Conservation (phyloP, 179 eudicot genomes). For the Silene coronaria region DNA sequence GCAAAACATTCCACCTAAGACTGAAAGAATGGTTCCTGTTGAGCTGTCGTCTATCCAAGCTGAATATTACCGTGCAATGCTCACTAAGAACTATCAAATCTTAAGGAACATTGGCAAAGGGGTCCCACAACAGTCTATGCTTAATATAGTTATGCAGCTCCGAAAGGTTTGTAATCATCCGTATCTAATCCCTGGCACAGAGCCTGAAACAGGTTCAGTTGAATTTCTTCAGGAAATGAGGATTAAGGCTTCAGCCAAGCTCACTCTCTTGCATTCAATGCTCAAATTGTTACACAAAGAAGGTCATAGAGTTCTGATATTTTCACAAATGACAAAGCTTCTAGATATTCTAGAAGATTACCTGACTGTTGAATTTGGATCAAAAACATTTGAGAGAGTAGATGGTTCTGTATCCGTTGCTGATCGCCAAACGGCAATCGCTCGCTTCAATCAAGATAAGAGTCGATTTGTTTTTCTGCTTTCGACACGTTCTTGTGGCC, state of each 20-base stretch:
- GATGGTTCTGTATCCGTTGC: slow-evolving; percentile 95
- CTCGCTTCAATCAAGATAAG: slow-evolving; percentile 93
- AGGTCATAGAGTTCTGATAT: slow-evolving; percentile 90
- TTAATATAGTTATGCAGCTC: slow-evolving; percentile 95
- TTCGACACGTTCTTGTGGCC: slow-evolving; percentile 97
- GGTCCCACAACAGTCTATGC: slow-evolving; percentile 92
- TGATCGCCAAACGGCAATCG: slow-evolving; percentile 87
- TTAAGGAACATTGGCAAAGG: slow-evolving; percentile 92
- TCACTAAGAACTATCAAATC: slow-evolving; percentile 90
- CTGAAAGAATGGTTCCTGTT: slow-evolving; percentile 93
- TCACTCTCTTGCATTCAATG: slow-evolving; percentile 90
- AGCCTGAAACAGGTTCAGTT: slow-evolving; percentile 83
- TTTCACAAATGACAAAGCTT: slow-evolving; percentile 99
- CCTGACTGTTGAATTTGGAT: slow-evolving; percentile 79
- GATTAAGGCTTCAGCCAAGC: slow-evolving; percentile 97
- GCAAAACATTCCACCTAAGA: slow-evolving; percentile 98
- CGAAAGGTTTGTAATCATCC: slow-evolving; percentile 98
- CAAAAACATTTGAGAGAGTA: slow-evolving; percentile 86
- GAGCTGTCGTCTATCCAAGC: slow-evolving; percentile 94
- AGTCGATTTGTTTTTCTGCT: slow-evolving; percentile 86
- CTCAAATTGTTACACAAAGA: slow-evolving; percentile 70
- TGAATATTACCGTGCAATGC: slow-evolving; percentile 96
- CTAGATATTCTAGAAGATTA: slow-evolving; percentile 97
- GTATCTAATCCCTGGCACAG: slow-evolving; percentile 95
- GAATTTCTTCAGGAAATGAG: slow-evolving; percentile 99